Conservation (phyloP, 2,329 filamentous ascomycete species). For the Venturia effusa region DNA sequence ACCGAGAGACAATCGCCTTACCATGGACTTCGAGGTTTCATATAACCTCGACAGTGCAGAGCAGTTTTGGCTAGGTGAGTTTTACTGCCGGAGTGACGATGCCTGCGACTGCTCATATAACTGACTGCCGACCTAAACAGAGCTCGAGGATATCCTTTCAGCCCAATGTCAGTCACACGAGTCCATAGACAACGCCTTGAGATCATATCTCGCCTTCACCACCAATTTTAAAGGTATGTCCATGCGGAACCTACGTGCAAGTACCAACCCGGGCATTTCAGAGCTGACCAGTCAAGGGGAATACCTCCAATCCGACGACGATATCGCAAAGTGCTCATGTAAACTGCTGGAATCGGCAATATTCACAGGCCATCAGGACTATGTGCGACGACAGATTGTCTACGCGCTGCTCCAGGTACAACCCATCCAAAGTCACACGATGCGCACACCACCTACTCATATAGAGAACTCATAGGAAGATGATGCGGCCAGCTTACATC, state of each 20-base stretch:
- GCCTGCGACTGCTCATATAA: slow-evolving; percentile 12
- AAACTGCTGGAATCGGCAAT: slow-evolving; percentile 65
- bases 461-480: slow-evolving; percentile 56
- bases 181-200: slow-evolving; percentile 73
- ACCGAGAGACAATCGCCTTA: slow-evolving; percentile 1
- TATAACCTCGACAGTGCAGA: slow-evolving; percentile 66
- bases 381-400: slow-evolving; percentile 86
- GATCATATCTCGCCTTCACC: slow-evolving; percentile 71
- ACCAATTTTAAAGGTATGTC: slow-evolving; percentile 54
- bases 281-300: slow-evolving; percentile 40
- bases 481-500: slow-evolving; percentile 65
- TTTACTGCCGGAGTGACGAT: not conserved
- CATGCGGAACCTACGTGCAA: slow-evolving; percentile 2
- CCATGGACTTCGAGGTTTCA: slow-evolving; percentile 57
- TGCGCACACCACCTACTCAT: not conserved
- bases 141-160: slow-evolving; percentile 56
- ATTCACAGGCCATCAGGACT: slow-evolving; percentile 65
- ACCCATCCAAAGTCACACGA: slow-evolving; percentile 25
- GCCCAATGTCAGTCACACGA: slow-evolving; percentile 49
- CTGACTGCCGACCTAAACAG: slow-evolving; percentile 28
- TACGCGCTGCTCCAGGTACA: slow-evolving; percentile 67
- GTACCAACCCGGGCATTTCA: not conserved
- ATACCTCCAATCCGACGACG: slow-evolving; percentile 65
- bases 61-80: slow-evolving; percentile 79
- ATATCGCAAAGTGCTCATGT: slow-evolving; percentile 70